Conservation (phyloP, 177 flowering plant species). For the Vitis hybrid region DNA sequence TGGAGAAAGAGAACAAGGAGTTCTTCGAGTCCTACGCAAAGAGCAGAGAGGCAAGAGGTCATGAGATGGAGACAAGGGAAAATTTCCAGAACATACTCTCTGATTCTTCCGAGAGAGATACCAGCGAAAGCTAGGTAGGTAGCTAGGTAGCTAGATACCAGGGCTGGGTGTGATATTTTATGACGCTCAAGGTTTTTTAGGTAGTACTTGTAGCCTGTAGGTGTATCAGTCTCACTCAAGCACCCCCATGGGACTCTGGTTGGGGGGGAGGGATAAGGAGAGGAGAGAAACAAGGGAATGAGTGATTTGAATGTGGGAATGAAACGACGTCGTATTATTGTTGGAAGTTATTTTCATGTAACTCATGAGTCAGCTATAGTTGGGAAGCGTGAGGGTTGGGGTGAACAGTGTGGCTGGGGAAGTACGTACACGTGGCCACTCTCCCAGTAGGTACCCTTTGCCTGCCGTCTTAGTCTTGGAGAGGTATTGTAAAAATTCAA, state of each 20-base stretch:
- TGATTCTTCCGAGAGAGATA: slow-evolving; percentile 18
- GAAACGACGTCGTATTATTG: slow-evolving; percentile 1
- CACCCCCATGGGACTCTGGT: neutral
- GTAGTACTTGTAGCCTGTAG: neutral
- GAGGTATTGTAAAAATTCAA: too few species aligned
- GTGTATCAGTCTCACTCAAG: neutral
- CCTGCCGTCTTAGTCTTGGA: neutral
- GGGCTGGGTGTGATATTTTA: neutral
- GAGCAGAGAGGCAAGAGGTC: slow-evolving; percentile 20
- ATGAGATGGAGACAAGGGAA: slow-evolving; percentile 21
- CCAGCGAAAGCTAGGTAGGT: neutral
- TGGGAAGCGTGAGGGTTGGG: slow-evolving; percentile 3
- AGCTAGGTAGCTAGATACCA: too few species aligned
- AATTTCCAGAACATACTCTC: slow-evolving; percentile 27
- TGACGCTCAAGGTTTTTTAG: neutral
- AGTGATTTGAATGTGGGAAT: neutral
- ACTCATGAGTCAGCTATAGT: neutral
- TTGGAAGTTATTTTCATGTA: too few species aligned
- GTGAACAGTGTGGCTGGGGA: neutral
- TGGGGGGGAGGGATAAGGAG: too few species aligned
- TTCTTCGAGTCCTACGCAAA: slow-evolving; percentile 59
- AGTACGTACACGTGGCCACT: neutral
- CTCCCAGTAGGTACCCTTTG: neutral
- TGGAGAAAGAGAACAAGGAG: slow-evolving; percentile 75
- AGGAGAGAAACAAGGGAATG: neutral